Evolutionary conservation across 176 grass and related monocot genomes (phyloP), one percentile per base, ranked within the genome.

Genomic region (Musa troglodytarum): DNA sequence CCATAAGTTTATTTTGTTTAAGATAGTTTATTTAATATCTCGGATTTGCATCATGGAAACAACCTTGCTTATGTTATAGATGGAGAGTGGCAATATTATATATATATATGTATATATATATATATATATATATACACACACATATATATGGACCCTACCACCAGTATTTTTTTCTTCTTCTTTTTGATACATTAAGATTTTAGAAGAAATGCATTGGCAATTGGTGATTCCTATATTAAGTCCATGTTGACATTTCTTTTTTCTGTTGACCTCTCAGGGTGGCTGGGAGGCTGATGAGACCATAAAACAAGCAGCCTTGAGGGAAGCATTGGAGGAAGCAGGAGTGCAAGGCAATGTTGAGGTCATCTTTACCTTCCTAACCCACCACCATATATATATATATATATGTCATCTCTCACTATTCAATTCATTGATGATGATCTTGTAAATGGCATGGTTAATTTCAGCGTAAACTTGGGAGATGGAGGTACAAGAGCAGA

Each of bases 401-500:
- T 19, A 59, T 13, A 61, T 61, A 4, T 1, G 3, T 13, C 19
- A 13, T 13, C 9, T 59, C 54, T 57, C 54, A 57, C 54, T 6
- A 16, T 2, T 61, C 16, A 61, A 17, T 61, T 61, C n/a, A 19
- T 8, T 57, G 16, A 16, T 5, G 14, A 17, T 61, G 57, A 61
- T 19, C n/a, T 13, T 17, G 3, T 13, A 19, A 13, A 61, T 61
- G 14, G 12, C 57, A 17, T 61, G 54, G 10, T 51, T 22, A 4
- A 68, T 12, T 9, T 23, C 71, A 81, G 79, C 9, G 8, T 0
- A 34, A 77, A 51, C 88, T 94, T 19, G 95, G 95, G 12, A 75
- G 50, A 57, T 99, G 88, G 86, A 83, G 78, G 82, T 99, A 99
- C 87, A 50, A 89, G 74, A 99, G 95, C 84, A 89, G 87, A 69